phyloP scores from a whole-genome alignment of 768 basidiomycete genomes.

The Suillus paluster region DNA sequence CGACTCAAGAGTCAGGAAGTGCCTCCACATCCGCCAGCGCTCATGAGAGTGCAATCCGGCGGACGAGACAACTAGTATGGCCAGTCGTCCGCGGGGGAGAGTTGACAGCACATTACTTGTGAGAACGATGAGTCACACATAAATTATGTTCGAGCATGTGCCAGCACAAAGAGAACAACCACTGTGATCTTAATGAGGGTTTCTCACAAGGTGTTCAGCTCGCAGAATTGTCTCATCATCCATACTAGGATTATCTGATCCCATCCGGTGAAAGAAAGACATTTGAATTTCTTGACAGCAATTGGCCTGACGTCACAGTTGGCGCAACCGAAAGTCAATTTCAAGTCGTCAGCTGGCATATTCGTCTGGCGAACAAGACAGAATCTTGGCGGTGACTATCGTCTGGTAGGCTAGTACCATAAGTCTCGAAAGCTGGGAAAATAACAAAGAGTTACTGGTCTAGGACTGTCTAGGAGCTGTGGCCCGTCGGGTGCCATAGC shows the following conservation, averaged over 20 bases:
- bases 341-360: not conserved
- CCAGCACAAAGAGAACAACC: not conserved
- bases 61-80: not conserved
- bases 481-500: not conserved
- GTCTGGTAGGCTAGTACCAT: too few relatives aligned
- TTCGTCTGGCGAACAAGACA: not conserved
- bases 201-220: not conserved
- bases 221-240: not conserved
- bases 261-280: too few relatives aligned
- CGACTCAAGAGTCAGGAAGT: not conserved
- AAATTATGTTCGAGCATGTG: not conserved
- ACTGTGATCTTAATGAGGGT: not conserved
- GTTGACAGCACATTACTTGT: conserved; percentile 1
- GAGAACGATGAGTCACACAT: not conserved
- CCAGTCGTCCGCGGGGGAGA: not conserved
- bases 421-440: not conserved
- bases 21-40: not conserved
- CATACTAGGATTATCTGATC: not conserved
- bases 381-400: too few relatives aligned
- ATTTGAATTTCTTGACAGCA: not conserved
- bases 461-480: not conserved
- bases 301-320: too few relatives aligned
- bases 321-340: too few relatives aligned
- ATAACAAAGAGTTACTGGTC: not conserved
- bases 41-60: not conserved